phyloP scores from a whole-genome alignment of 2,329 filamentous ascomycete species.

The Curvularia hawaiiensis region DNA sequence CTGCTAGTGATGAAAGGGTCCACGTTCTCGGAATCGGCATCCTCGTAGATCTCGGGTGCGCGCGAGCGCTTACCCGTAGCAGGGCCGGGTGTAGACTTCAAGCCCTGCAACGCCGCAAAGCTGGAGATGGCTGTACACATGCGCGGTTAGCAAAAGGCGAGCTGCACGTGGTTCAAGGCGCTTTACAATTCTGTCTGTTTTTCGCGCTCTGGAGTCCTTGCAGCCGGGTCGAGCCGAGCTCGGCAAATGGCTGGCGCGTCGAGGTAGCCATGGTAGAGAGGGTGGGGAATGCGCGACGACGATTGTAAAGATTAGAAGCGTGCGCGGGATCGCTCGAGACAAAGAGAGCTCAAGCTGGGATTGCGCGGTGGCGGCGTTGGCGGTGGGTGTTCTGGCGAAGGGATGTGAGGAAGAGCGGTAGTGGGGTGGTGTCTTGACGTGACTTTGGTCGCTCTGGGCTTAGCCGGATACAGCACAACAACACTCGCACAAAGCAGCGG shows the following conservation, averaged over 20 bases:
- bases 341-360: neutral
- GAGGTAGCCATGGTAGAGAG: constrained; percentile 47
- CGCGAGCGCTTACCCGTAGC: constrained; percentile 54
- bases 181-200: constrained; percentile 71
- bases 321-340: neutral
- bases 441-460: constrained; percentile 10
- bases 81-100: constrained; percentile 36
- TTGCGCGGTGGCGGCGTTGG: constrained; percentile 6
- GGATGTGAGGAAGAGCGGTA: constrained; percentile 8
- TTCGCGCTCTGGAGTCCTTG: constrained; percentile 76
- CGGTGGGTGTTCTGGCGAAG: constrained; percentile 10
- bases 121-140: constrained; percentile 38
- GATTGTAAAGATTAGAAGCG: constrained; percentile 1
- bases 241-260: constrained; percentile 75
- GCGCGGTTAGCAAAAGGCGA: constrained; percentile 27
- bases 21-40: constrained; percentile 63
- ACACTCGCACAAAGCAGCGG: neutral
- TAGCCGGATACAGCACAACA: constrained; percentile 9
- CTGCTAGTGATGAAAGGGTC: constrained; percentile 59
- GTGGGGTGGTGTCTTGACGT: constrained; percentile 17
- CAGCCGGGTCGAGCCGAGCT: constrained; percentile 70
- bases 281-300: constrained; percentile 5
- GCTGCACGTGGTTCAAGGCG: neutral
- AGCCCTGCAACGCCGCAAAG: constrained; percentile 34
- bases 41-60: constrained; percentile 51